phyloP scores from a whole-genome alignment of 108 stramenopile genomes.

The Nitzschia palea region DNA sequence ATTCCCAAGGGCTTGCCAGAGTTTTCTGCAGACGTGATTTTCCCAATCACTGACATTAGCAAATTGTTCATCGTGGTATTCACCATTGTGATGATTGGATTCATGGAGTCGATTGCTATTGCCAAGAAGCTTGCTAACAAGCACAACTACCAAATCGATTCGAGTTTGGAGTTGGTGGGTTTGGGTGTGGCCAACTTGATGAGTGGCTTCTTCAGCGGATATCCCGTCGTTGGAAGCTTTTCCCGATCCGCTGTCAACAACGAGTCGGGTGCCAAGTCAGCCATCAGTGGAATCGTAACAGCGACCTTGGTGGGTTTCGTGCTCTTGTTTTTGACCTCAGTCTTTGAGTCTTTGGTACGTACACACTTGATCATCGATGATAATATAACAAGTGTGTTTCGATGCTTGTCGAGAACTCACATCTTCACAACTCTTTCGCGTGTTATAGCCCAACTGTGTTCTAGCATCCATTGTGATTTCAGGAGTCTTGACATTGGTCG shows the following conservation, averaged over 20 bases:
- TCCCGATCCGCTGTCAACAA: constrained; percentile 77
- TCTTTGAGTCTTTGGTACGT: constrained; percentile 73
- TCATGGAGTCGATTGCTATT: constrained; percentile 83
- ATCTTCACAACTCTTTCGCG: no score
- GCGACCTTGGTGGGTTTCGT: constrained; percentile 62
- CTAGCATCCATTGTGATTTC: constrained; percentile 75
- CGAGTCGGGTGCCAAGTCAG: constrained; percentile 63
- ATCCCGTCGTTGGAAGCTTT: constrained; percentile 76
- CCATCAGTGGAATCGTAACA: constrained; percentile 63
- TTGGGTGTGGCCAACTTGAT: constrained; percentile 74
- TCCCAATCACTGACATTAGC: constrained; percentile 37
- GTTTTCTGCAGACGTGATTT: constrained; percentile 26
- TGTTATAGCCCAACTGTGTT: constrained; percentile 37
- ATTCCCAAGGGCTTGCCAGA: constrained; percentile 70
- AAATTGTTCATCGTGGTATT: constrained; percentile 37
- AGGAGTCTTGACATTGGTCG: constrained; percentile 60
- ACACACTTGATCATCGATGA: no score
- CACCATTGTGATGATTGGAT: constrained; percentile 63
- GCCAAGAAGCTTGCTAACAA: constrained; percentile 65
- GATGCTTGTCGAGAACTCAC: no score
- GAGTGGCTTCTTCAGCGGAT: constrained; percentile 59
- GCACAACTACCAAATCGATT: constrained; percentile 76
- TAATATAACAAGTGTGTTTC: no score
- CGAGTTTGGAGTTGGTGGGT: constrained; percentile 73
- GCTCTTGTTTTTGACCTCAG: constrained; percentile 66